Conservation (phyloP, 768 basidiomycete species). For the Fibroporia radiculosa region DNA sequence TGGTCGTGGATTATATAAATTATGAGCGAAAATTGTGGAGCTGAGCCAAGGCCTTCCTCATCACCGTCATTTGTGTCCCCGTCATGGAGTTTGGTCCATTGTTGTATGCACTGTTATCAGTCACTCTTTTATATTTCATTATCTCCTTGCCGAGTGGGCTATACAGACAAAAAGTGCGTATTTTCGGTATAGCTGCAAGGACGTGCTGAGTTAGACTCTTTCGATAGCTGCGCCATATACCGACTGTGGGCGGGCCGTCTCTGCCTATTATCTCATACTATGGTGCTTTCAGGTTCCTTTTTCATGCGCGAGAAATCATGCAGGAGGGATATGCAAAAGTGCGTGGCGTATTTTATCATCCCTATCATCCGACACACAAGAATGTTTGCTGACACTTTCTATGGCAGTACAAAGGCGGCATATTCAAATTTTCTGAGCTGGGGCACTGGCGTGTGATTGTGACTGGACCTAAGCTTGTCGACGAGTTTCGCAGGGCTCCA, state of each 20-base stretch:
- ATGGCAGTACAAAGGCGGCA: conserved; percentile 20
- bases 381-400: background rate
- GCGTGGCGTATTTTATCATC: background rate
- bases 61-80: too few relatives aligned
- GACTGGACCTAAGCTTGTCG: conserved; percentile 22
- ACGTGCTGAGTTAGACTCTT: background rate
- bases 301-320: conserved; percentile 25
- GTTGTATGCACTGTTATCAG: too few relatives aligned
- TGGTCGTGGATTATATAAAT: too few relatives aligned
- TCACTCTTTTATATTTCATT: too few relatives aligned
- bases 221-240: conserved; percentile 19
- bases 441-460: conserved; percentile 36
- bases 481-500: conserved; percentile 32
- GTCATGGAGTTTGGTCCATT: too few relatives aligned
- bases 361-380: background rate
- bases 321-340: conserved; percentile 31
- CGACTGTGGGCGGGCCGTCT: conserved; percentile 27
- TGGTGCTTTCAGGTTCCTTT: conserved; percentile 23
- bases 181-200: background rate
- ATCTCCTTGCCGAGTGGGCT: too few relatives aligned
- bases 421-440: conserved; percentile 25
- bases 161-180: background rate
- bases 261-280: conserved; percentile 26
- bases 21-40: too few relatives aligned
- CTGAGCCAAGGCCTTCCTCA: too few relatives aligned